Percentiles rank a stretch among this genome's conserved stretches.
These are phyloP conservation scores for Fusarium floridanum DNA, from an alignment of 2,329 filamentous ascomycete species.

Conservation along the genomic window DNA sequence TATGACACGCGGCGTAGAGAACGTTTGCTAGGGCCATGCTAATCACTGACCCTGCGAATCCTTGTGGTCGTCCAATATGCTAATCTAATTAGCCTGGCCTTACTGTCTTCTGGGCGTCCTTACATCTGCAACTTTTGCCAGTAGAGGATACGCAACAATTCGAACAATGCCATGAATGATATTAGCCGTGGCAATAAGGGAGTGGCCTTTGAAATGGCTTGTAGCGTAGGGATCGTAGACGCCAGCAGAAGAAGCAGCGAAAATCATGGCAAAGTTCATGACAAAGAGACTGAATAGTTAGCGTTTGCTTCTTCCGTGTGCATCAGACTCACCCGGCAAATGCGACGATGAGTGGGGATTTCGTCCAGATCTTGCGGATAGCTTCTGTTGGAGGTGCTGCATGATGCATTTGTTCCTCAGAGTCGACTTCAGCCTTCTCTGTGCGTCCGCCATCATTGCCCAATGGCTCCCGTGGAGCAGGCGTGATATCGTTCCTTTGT, in stretches of 20 bases:
- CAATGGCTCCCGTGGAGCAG: not conserved
- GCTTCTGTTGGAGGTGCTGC: conserved; percentile 21
- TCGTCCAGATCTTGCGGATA: conserved; percentile 29
- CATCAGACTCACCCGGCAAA: conserved; percentile 17
- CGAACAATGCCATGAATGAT: conserved; percentile 35
- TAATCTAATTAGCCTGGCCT: not conserved
- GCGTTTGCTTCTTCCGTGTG: not conserved
- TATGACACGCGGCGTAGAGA: conserved; percentile 26
- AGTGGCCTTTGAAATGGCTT: conserved; percentile 32
- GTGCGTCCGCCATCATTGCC: not conserved
- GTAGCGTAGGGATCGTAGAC: conserved; percentile 38
- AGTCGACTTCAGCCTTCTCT: conserved; percentile 1
- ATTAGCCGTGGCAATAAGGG: conserved; percentile 18
- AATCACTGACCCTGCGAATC: conserved; percentile 23
- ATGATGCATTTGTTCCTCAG: not conserved
- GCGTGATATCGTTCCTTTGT: not conserved
- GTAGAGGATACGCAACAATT: conserved; percentile 26
- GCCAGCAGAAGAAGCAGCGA: conserved; percentile 34
- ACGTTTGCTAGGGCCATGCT: conserved; percentile 29
- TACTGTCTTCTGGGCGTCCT: not conserved
- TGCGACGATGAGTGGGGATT: not conserved
- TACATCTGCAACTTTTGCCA: conserved; percentile 36
- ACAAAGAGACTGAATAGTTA: conserved; percentile 19
- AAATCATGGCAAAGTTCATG: conserved; percentile 40
- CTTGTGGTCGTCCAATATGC: conserved; percentile 34